Evolutionary conservation across 108 stramenopile genomes (phyloP), one percentile per base, ranked within the genome.

Genomic region (Cylindrotheca fusiformis): DNA sequence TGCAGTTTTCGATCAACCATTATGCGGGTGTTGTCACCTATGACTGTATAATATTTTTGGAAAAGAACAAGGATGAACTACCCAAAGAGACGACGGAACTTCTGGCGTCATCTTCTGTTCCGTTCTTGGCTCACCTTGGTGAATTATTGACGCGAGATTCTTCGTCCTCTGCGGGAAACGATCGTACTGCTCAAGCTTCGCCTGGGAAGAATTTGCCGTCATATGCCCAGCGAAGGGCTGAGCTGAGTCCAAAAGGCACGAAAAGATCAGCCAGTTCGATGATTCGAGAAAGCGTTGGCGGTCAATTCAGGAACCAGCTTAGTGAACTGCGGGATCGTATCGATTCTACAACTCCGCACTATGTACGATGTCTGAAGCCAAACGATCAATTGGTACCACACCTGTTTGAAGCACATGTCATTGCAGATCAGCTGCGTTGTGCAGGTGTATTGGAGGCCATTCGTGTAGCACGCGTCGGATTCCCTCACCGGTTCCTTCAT

Each of bases 401-500:
- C 50, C 63, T 65, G 45, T 91, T 96, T 58, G 78, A 93, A 55
- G 60, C 83, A 3, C 53, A 61, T 30, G 67, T 89, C 19, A 84
- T 96, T 66, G 93, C 88, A 2, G 96, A 96, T 36, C 98, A 99
- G 78, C 72, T 99, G 14, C 77, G 98, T 21, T 97, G 91, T 54
- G 95, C 95, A n/a, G 99, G 99, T 36, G 97, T 99, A 6, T 75
- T 99, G 8, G 99, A 99, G 71, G 99, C 98, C 1, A 97, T 99
- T 27, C 83, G 97, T 27, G 99, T 99, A 25, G 95, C 97, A n/a
- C 81, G 99, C 31, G 85, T 94, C 10, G 99, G 99, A 3, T 99
- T 95, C 64, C 97, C 99, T 10, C 96, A 97, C 24, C 85, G 99
- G 26, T 90, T 94, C 41, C 60, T 73, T 20, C 96, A 95, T 56